These are phyloP conservation scores for Solanum pennellii DNA, from an alignment of 257 asterid genomes.

Conservation along the genomic window DNA sequence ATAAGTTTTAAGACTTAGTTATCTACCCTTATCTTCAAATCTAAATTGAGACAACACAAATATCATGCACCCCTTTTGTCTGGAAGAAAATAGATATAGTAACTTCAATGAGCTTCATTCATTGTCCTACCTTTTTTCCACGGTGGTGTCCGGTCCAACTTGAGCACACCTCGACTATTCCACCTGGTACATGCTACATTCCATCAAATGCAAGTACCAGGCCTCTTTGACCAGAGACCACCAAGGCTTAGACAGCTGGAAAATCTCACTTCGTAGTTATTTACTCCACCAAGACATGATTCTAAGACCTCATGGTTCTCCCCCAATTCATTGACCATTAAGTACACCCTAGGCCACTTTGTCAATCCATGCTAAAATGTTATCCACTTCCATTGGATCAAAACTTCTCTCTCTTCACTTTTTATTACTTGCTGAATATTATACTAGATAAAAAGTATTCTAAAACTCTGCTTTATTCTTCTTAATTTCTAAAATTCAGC, in stretches of 20 bases:
- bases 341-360: background rate
- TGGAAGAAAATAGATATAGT: background rate
- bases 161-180: background rate
- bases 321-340: background rate
- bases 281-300: background rate
- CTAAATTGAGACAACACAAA: background rate
- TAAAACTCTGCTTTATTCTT: background rate
- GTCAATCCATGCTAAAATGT: background rate
- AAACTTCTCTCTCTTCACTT: background rate
- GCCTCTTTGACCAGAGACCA: background rate
- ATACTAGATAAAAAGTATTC: background rate
- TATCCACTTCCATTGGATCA: background rate
- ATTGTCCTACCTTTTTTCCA: background rate
- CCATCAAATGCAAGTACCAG: background rate
- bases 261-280: background rate
- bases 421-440: background rate
- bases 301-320: background rate
- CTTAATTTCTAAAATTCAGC: background rate
- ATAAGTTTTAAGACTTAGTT: background rate
- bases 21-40: background rate
- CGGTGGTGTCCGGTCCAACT: background rate
- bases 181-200: background rate
- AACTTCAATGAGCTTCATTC: background rate
- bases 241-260: background rate
- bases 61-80: background rate